phyloP scores from a whole-genome alignment of 495 filamentous ascomycete genomes.

The Bacidia rubella region DNA sequence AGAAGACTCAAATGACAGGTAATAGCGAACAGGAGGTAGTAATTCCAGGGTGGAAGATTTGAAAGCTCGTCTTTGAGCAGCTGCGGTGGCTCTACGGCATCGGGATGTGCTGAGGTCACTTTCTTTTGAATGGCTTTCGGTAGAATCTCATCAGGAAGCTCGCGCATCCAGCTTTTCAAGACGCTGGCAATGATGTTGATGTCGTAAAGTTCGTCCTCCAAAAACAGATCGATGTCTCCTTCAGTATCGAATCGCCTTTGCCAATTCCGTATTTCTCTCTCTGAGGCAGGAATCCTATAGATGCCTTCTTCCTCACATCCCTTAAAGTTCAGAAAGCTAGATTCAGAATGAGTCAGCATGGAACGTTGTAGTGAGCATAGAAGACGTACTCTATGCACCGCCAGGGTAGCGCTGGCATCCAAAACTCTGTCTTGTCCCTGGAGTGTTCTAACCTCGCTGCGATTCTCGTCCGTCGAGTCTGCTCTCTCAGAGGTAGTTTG shows the following conservation, averaged over 20 bases:
- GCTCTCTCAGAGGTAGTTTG: constrained; percentile 66
- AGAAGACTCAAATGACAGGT: constrained; percentile 85
- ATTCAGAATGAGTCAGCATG: constrained; percentile 10
- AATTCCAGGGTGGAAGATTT: constrained; percentile 80
- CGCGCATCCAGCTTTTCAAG: constrained; percentile 87
- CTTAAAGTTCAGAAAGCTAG: constrained; percentile 73
- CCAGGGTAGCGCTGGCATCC: constrained; percentile 91
- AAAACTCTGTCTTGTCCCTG: constrained; percentile 86
- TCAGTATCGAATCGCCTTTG: constrained; percentile 78
- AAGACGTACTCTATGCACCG: constrained; percentile 64
- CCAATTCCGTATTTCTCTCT: constrained; percentile 72
- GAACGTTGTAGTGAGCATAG: not conserved
- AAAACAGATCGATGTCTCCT: constrained; percentile 72
- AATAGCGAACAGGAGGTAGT: constrained; percentile 90
- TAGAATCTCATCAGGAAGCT: constrained; percentile 82
- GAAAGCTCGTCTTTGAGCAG: constrained; percentile 79
- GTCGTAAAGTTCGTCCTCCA: constrained; percentile 72
- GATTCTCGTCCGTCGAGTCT: constrained; percentile 75
- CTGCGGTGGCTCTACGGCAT: constrained; percentile 63
- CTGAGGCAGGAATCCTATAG: constrained; percentile 77
- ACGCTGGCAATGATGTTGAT: constrained; percentile 88
- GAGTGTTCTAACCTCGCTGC: constrained; percentile 72
- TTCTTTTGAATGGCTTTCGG: constrained; percentile 64
- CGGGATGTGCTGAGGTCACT: constrained; percentile 59
- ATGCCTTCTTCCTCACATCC: constrained; percentile 83